A percentile compares a stretch with the other conserved stretches of the same genome.
These are phyloP conservation scores for Graphilbum sp. DNA, from an alignment of 2,329 filamentous ascomycete genomes.

Conservation along the genomic window DNA sequence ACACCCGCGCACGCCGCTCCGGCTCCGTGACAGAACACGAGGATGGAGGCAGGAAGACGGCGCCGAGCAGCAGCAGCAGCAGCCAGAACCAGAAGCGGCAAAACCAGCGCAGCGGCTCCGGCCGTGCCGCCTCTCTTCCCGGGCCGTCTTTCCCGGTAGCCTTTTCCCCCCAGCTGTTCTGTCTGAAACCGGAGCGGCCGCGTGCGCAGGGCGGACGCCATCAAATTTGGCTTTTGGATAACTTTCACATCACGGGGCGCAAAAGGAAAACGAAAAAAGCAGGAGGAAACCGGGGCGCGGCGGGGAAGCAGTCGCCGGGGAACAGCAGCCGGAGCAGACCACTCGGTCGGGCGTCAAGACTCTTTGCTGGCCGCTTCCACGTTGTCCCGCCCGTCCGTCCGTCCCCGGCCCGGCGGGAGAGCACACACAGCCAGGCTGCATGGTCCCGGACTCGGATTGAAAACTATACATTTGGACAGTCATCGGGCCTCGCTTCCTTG, in stretches of 20 bases:
- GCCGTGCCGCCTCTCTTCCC: background rate
- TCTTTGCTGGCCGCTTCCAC: too few relatives aligned
- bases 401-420: too few relatives aligned
- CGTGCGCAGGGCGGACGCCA: too few relatives aligned
- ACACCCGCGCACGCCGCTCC: slow-evolving; percentile 6
- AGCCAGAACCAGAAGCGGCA: background rate
- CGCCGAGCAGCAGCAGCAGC: background rate
- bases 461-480: slow-evolving; percentile 18
- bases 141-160: too few relatives aligned
- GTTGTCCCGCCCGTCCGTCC: too few relatives aligned
- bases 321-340: too few relatives aligned
- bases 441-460: slow-evolving; percentile 20
- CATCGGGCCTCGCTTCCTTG: slow-evolving; percentile 10
- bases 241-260: slow-evolving; percentile 7
- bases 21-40: background rate
- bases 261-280: background rate
- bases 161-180: too few relatives aligned
- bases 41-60: background rate
- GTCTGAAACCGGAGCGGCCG: too few relatives aligned
- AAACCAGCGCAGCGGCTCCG: too few relatives aligned
- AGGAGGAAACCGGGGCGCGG: background rate
- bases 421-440: too few relatives aligned
- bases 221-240: slow-evolving; percentile 11
- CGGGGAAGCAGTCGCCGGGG: too few relatives aligned
- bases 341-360: too few relatives aligned